Base-by-base conservation (phyloP, 2,329 filamentous ascomycete species). In the Alternaria triticina region DNA sequence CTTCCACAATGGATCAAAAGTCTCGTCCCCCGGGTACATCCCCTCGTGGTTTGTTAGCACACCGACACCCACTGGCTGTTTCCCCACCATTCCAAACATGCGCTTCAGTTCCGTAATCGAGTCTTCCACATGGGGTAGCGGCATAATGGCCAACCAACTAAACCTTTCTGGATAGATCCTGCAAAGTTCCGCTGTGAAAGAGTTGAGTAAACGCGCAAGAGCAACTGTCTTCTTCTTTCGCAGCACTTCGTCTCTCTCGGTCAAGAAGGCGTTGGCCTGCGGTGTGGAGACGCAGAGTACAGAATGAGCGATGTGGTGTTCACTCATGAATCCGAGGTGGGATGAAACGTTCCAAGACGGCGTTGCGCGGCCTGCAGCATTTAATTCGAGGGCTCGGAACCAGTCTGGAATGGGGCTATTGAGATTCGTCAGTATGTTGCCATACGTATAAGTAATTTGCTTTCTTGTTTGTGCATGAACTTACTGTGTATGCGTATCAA, bases 401-500 rank as follows among this genome's bases (percentile, higher is more conserved):
- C 75, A 79, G 5, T 67, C 54, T 3, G 78, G 77, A 6, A 80
- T 74, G 25, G 77, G 74, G 56, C 59, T 62, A 12, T 17, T 7
- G 17, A 22, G n/a, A 3, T 43, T 22, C 0, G 8, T 56, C 11
- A 22, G 13, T 12, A 46, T 15, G 1, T 27, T 25, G 4, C 1
- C 3, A 13, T 10, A 22, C 5, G 4, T 7, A 10, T 5, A 15
- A 36, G 22, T 17, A 10, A 8, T 5, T 17, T 0, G 15, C 12
- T 22, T 13, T n/a, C 11, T 17, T 11, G 3, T n/a, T n/a, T 13
- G 40, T 2, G 2, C 5, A 3, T 30, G 17, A 28, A 6, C 59
- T 59, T 33, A 59, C 59, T 81, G 79, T 10, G 73, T 76, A 61
- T 81, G 79, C 1, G 77, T 76, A 61, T 81, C 79, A 54, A 80